phyloP scores from a whole-genome alignment of 2,329 filamentous ascomycete genomes.

The Cytospora mali region DNA sequence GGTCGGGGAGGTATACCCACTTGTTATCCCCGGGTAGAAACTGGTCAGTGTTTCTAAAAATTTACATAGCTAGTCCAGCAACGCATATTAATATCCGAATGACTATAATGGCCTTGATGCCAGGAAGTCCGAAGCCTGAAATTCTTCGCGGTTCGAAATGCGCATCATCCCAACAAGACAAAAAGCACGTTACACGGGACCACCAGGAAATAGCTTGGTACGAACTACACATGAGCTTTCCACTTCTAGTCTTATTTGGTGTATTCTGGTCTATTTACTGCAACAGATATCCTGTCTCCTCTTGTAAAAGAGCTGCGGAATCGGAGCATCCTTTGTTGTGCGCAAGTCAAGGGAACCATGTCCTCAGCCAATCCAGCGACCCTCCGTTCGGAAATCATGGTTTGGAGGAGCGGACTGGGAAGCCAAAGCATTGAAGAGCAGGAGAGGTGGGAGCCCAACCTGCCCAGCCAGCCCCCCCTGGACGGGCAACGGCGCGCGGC shows the following conservation, averaged over 20 bases:
- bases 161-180: background rate
- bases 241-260: background rate
- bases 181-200: too few relatives aligned
- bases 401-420: background rate
- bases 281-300: background rate
- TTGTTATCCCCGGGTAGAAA: background rate
- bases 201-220: too few relatives aligned
- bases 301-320: background rate
- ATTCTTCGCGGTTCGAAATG: background rate
- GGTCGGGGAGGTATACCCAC: background rate
- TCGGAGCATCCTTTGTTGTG: background rate
- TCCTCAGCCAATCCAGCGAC: background rate
- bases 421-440: background rate
- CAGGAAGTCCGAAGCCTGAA: background rate
- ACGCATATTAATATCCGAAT: background rate
- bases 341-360: background rate
- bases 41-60: background rate
- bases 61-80: background rate
- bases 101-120: background rate
- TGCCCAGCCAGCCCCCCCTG: background rate
- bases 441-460: background rate
- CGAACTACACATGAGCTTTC: too few relatives aligned
- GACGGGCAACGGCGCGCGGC: background rate
- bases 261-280: background rate
- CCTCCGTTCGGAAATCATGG: background rate